Evolutionary conservation across 108 stramenopile genomes (phyloP).

Genomic region (Pseudonitzschia multistriata): DNA sequence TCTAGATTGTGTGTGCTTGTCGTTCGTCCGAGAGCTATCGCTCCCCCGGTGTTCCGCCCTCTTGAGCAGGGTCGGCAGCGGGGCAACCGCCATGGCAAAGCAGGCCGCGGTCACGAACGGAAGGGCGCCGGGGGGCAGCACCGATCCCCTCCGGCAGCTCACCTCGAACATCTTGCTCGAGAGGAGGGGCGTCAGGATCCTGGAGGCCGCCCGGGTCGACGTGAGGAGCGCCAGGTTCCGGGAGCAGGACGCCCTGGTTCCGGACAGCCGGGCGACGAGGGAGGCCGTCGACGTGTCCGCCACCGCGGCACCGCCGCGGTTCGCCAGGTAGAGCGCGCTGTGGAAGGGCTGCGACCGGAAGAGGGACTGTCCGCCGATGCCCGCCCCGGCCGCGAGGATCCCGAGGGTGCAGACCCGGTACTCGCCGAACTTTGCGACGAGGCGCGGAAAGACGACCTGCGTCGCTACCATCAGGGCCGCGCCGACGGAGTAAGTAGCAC

Average conservation of each 20-base stretch:
- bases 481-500: conserved; percentile 22
- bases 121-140: conserved; percentile 13
- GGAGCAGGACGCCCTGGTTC: conserved; percentile 15
- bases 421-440: conserved; percentile 19
- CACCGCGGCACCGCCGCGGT: conserved; percentile 26
- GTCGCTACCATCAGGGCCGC: conserved; percentile 23
- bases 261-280: conserved; percentile 31
- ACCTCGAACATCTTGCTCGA: conserved; percentile 27
- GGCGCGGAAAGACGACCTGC: conserved; percentile 26
- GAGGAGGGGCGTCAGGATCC: conserved; percentile 34
- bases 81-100: conserved; percentile 14
- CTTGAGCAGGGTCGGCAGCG: conserved; percentile 14
- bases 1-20: no score
- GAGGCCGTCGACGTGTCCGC: conserved; percentile 41
- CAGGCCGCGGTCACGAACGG: conserved; percentile 18
- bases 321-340: conserved; percentile 23
- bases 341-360: conserved; percentile 30
- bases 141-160: conserved; percentile 13
- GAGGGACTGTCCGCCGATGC: conserved; percentile 23
- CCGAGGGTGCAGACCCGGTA: conserved; percentile 19
- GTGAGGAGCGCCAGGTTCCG: conserved; percentile 26
- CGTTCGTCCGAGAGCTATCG: no score
- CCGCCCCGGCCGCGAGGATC: conserved; percentile 6
- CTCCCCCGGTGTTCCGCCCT: no score
- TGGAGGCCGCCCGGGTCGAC: conserved; percentile 34